Base-by-base conservation (phyloP, 1,284 basidiomycete genomes). In the Laetiporus sulphureus region DNA sequence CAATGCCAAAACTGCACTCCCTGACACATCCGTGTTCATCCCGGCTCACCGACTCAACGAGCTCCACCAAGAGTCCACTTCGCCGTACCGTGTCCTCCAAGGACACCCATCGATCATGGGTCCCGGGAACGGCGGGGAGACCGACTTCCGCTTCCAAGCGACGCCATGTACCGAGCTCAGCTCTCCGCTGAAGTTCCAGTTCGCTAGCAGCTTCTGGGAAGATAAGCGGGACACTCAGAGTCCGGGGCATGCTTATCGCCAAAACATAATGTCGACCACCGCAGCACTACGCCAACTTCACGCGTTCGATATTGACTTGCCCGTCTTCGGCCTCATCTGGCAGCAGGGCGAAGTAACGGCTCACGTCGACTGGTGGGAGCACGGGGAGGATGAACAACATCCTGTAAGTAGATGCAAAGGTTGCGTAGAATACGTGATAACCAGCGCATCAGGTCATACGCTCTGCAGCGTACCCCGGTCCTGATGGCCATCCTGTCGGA, bases 181-280 rank as follows among this genome's bases (percentile, higher is more conserved):
- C 1, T 65, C 69, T 24, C 59, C 54, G 27, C 62, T 66, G 1
- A 61, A 66, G 10, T 77, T 77, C 49, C 72, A 78, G 55, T 73
- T 79, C 41, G 64, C 61, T 6, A 72, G 76, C 48, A 66, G 67
- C 39, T 60, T 77, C 40, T 75, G 69, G 67, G 75, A 79, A 50
- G 75, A 79, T 56, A 79, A 79, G 63, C 79, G 77, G 45, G 69
- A 72, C 0, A 57, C 66, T 8, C 70, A 74, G 38, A 51, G 62
- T 5, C 62, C 73, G 5, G 71, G 71, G 25, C 68, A 72, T 47
- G 77, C 76, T 0, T 75, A 75, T 51, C 59, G 77, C 19, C 76
- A 79, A 56, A 79, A 79, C 53, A 60, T 76, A 24, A 76, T 79
- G 63, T 62, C 74, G 2, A 73, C 73, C 3, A 64, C 76, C 4